These are phyloP conservation scores for Plasmodium cynomolgi DNA, from an alignment of 169 alveolate species.

Conservation along the genomic window DNA sequence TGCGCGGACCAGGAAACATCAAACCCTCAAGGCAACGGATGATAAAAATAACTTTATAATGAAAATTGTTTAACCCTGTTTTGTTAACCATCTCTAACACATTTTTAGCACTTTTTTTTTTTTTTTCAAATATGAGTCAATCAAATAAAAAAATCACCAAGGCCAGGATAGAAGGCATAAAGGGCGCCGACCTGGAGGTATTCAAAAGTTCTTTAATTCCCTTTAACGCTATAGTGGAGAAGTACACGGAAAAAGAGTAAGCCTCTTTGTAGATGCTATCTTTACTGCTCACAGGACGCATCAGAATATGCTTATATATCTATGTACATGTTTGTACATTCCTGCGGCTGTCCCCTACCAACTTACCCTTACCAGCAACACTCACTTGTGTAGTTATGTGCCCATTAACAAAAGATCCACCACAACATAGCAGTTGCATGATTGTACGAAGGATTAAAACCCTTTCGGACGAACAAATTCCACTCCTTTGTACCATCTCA, in stretches of 20 bases:
- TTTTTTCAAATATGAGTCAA: conserved; percentile 48
- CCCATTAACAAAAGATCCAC: background rate
- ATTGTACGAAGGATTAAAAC: background rate
- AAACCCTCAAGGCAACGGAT: background rate
- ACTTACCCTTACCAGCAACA: background rate
- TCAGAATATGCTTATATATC: background rate
- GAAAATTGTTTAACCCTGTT: conserved; percentile 1
- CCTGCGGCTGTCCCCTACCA: background rate
- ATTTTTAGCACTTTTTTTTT: background rate
- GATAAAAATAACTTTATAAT: background rate
- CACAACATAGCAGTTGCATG: background rate
- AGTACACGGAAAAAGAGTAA: conserved; percentile 40
- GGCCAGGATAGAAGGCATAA: conserved; percentile 42
- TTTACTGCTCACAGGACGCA: background rate
- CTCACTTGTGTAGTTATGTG: background rate
- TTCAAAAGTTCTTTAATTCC: conserved; percentile 53
- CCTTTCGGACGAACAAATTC: background rate
- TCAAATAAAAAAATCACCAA: conserved; percentile 53
- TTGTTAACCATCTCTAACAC: background rate
- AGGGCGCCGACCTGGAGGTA: conserved; percentile 32
- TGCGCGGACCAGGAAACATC: background rate
- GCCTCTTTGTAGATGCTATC: background rate
- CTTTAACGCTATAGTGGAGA: conserved; percentile 48
- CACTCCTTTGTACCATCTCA: background rate
- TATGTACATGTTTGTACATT: background rate